phyloP scores from a whole-genome alignment of 2,329 filamentous ascomycete species.

The Phialophora macrospora region DNA sequence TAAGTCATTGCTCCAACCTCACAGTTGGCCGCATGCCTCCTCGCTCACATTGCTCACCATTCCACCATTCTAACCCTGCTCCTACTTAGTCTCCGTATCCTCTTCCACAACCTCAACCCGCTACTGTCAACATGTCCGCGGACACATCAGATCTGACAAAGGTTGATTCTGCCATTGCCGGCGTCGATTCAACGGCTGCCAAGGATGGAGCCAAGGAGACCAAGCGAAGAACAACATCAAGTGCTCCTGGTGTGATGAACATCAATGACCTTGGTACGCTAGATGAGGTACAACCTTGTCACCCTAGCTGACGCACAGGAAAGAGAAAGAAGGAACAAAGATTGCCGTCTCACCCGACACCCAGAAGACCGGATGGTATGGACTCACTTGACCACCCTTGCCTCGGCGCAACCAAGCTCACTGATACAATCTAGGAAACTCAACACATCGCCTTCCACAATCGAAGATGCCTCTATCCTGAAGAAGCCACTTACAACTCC shows the following conservation, averaged over 20 bases:
- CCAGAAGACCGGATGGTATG: constrained; percentile 86
- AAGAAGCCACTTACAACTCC: constrained; percentile 80
- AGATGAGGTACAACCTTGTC: constrained; percentile 1
- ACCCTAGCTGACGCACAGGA: constrained; percentile 13
- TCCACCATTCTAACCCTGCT: constrained; percentile 3
- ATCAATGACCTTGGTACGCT: constrained; percentile 82
- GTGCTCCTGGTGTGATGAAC: constrained; percentile 74
- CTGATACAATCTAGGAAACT: constrained; percentile 71
- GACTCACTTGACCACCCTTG: constrained; percentile 27
- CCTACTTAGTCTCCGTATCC: constrained; percentile 1
- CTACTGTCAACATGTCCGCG: constrained; percentile 37
- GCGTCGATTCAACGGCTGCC: constrained; percentile 70
- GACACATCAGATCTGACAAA: constrained; percentile 59
- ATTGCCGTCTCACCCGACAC: constrained; percentile 79
- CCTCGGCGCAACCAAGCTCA: background rate
- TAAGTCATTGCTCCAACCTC: constrained; percentile 20
- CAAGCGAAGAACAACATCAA: constrained; percentile 71
- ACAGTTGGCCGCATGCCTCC: constrained; percentile 7
- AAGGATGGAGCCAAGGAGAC: constrained; percentile 55
- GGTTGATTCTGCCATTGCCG: constrained; percentile 89
- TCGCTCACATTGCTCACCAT: constrained; percentile 5
- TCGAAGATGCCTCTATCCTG: constrained; percentile 84
- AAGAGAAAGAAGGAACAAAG: constrained; percentile 75
- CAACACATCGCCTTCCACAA: constrained; percentile 76
- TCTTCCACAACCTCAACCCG: constrained; percentile 7